Evolutionary conservation across 192 early-diverging fungal genomes (phyloP), one percentile per base, ranked within the genome.

Genomic region (Allomyces arbusculus): DNA sequence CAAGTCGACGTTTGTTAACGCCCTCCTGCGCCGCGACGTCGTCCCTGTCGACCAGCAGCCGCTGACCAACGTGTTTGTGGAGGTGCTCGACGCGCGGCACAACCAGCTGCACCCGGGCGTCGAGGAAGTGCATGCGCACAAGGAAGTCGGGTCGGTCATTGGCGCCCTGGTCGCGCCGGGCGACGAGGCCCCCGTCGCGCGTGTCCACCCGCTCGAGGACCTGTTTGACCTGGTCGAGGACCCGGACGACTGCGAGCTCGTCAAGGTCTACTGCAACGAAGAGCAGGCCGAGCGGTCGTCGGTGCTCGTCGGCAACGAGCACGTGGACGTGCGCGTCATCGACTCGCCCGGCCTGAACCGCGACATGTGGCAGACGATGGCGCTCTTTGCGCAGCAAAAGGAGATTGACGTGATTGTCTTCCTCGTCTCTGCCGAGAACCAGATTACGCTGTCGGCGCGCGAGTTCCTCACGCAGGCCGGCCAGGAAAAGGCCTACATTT

Each of bases 331-430:
- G 72, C 88, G 88, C 20, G 77, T 99, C 69, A 97, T 99, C 67
- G 96, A 99, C 71, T 99, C 94, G 10, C 96, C 96, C 20, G 96
- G 96, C 23, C 80, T 99, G 67, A 99, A 99, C 78, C 90, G 91
- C 63, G 96, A 99, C 76, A 91, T 91, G 63, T 84, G 95, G 72
- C 97, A 99, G 77, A 99, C 96, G 12, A 96, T 90, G 12, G 87
- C 90, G 61, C 78, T 97, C 8, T 97, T 99, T 85, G 89, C 94
- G 14, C 86, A 92, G 64, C 96, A 99, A 74, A 91, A 97, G 72
- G 93, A 95, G 73, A 99, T 99, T 73, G 96, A 99, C 73, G 96
- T 97, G 22, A 88, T 99, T 67, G 89, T 99, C 2, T 99, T 99
- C 83, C 90, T 99, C 23, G 96, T 99, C 65, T 92, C 92, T 74